A percentile compares a stretch with the other conserved stretches of the same genome.
phyloP scores from a whole-genome alignment of 805 yeast genomes.

The Starmerella potacharoeniae region DNA sequence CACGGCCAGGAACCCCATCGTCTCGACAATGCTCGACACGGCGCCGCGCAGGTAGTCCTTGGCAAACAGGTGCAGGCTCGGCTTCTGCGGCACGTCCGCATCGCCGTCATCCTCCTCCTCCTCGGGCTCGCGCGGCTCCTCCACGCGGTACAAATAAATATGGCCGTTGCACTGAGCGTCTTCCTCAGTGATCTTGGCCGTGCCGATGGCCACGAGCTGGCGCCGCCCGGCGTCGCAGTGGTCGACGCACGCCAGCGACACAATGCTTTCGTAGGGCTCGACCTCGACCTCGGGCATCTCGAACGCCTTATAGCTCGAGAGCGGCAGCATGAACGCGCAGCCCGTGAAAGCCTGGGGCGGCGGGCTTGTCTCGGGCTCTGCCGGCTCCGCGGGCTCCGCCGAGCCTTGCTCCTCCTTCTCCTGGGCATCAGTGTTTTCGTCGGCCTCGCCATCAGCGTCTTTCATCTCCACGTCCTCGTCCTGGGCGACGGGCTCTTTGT shows the following conservation, averaged over 20 bases:
- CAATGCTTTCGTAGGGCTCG: constrained; percentile 13
- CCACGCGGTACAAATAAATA: constrained; percentile 27
- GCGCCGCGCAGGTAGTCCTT: constrained; percentile 74
- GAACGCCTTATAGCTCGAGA: constrained; percentile 5
- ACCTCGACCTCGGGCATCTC: neutral
- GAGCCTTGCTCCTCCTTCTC: neutral
- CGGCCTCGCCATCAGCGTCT: neutral
- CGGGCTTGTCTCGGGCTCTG: neutral
- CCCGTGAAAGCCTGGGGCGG: constrained; percentile 3
- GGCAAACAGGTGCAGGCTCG: constrained; percentile 2
- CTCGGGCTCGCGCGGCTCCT: neutral
- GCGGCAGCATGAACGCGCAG: constrained; percentile 5
- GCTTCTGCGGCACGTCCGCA: neutral
- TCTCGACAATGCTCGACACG: constrained; percentile 61
- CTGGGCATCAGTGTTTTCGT: neutral
- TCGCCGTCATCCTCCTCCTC: neutral
- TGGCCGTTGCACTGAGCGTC: constrained; percentile 72
- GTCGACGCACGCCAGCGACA: constrained; percentile 7
- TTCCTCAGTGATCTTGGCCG: constrained; percentile 64
- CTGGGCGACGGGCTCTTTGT: neutral
- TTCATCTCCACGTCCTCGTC: neutral
- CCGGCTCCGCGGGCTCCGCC: neutral
- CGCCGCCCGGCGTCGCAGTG: constrained; percentile 27
- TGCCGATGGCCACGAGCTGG: constrained; percentile 68
- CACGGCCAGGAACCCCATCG: constrained; percentile 71